Base-by-base conservation (phyloP, 805 yeast genomes). In the Yarrowia keelungensis region DNA sequence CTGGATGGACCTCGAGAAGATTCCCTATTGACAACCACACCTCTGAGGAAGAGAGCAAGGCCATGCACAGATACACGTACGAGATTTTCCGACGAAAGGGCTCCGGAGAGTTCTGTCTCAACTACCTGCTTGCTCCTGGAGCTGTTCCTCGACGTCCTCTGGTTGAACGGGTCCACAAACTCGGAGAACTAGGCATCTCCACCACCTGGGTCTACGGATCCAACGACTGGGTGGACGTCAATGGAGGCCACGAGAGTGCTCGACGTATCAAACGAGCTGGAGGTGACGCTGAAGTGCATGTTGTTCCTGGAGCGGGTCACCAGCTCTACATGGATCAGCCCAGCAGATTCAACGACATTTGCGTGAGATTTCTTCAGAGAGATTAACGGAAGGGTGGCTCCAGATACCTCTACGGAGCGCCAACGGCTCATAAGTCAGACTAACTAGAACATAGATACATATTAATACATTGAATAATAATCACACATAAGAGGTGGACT, bases 91-190 rank as follows among this genome's bases (percentile, higher is more conserved):
- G 88, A 72, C 89, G 91, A 8, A 85, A 83, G 3, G 99, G 99
- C 0, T 90, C 96, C 0, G 98, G 98, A 8, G 99, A 94, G 79
- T 94, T 94, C 76, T 88, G 94, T 82, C 81, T 95, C 72, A 90
- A 91, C 72, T 90, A 89, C 75, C 81, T 92, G 19, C 79, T 94
- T 32, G 93, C 91, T 0, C 97, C 97, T 8, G 99, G 98, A 3
- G 98, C 97, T 0, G 86, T 86, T 61, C 97, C 98, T 0, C 81
- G 97, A 71, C 80, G 84, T 73, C 97, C 98, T 0, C 79, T 94
- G 67, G 76, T 78, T 8, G 78, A 81, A 51, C 77, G 90, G 22
- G 81, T 89, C 14, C 78, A 83, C 39, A 79, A 82, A 26, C 45
- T 53, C 19, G 61, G 61, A 7, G 72, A 77, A 11, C 77, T 89